phyloP scores from a whole-genome alignment of 2,329 filamentous ascomycete genomes.

The Didymella exigua region DNA sequence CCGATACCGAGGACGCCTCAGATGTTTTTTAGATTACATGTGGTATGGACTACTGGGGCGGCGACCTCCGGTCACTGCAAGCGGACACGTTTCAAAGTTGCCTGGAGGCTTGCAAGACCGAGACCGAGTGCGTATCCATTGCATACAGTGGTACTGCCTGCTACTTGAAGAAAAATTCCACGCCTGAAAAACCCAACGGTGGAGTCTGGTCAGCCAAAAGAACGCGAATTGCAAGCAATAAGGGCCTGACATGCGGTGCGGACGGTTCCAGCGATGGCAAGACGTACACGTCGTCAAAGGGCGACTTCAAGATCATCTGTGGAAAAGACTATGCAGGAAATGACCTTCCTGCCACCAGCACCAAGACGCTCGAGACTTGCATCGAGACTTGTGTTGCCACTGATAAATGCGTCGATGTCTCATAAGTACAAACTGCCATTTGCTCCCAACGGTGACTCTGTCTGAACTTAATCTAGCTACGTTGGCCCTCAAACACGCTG shows the following conservation, averaged over 20 bases:
- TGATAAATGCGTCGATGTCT: slow-evolving; percentile 1
- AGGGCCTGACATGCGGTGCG: not conserved
- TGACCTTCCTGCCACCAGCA: not conserved
- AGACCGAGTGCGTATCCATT: not conserved
- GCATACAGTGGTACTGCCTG: not conserved
- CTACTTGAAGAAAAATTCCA: slow-evolving; percentile 1
- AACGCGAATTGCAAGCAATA: not conserved
- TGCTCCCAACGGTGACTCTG: not conserved
- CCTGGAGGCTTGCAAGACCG: not conserved
- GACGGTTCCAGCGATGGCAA: not conserved
- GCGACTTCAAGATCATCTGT: slow-evolving; percentile 3
- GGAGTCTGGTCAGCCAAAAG: slow-evolving; percentile 3
- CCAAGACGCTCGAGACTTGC: slow-evolving; percentile 1
- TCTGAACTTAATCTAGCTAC: not conserved
- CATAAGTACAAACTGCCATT: not conserved
- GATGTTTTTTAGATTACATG: not conserved
- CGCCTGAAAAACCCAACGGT: not conserved
- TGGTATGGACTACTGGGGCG: slow-evolving; percentile 1
- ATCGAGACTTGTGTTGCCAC: slow-evolving; percentile 3
- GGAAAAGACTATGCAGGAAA: slow-evolving; percentile 6
- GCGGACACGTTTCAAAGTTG: not conserved
- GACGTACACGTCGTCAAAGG: not conserved
- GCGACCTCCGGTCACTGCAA: not conserved
- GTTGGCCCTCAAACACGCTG: not conserved
- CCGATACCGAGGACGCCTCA: not conserved